Conservation (phyloP, 2,329 filamentous ascomycete species). For the Ophiostoma himal-ulmi region DNA sequence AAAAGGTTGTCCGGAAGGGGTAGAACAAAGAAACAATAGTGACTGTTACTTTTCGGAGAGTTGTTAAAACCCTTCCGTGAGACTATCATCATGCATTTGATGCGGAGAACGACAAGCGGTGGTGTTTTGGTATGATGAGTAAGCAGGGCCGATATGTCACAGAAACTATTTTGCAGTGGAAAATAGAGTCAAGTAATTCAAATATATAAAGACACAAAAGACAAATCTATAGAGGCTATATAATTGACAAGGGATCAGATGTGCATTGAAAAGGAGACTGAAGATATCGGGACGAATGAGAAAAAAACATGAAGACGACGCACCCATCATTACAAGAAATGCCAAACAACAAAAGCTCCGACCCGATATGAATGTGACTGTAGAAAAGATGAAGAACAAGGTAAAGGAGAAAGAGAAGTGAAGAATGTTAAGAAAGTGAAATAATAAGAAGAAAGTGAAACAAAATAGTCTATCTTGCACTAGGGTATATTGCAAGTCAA, state of each 20-base stretch:
- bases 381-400: conserved; percentile 2
- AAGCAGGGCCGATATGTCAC: not conserved
- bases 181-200: not conserved
- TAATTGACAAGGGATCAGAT: not conserved
- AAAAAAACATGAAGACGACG: not conserved
- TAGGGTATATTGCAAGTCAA: conserved; percentile 6
- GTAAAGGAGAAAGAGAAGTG: not conserved
- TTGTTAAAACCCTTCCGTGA: not conserved
- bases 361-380: not conserved
- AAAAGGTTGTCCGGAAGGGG: not conserved
- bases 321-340: conserved; percentile 14
- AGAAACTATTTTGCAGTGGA: not conserved
- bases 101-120: not conserved
- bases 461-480: conserved; percentile 10
- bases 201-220: not conserved
- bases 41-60: no score
- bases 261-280: not conserved
- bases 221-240: conserved; percentile 5
- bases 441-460: not conserved
- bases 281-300: not conserved
- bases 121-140: not conserved
- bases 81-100: not conserved
- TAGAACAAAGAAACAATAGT: not conserved
- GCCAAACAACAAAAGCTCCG: conserved; percentile 4
- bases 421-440: conserved; percentile 10